Base-by-base conservation (phyloP, 2,329 filamentous ascomycete species). In the Ascochyta viciae-villosae region DNA sequence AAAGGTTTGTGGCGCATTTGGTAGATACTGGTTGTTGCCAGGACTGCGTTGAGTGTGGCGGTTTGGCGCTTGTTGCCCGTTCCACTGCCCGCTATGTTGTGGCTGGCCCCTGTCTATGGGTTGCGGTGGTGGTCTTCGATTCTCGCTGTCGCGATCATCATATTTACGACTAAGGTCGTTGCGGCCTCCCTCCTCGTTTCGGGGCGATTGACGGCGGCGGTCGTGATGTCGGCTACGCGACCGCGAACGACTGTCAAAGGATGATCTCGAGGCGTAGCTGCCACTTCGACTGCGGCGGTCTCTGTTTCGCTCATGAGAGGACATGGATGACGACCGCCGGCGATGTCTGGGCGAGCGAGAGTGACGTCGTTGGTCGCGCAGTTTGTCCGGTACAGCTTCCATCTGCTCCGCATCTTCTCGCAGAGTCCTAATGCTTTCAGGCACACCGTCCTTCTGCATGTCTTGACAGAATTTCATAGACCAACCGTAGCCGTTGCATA, bases 401-500 rank as follows among this genome's bases (percentile, higher is more conserved):
- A 63, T 61, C 13, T 54, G 61, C 48, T 61, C 50, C 15, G 47
- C 44, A 33, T 64, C 62, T 23, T 70, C 65, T 16, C 71, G 62
- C 24, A 59, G 57, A 13, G 61, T 62, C 19, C 59, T 58, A 22
- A 72, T 65, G 6, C 44, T 63, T 31, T 66, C 58, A 9, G 70
- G 70, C 7, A 70, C 37, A 3, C 61, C 64, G 6, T 68, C 50
- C n/a, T 63, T 64, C 52, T 89, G 91, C 89, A 95, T 95, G 68
- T 89, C 90, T 63, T 91, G 82, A 71, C 91, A 96, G 64, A 96
- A 95, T 1, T 81, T 80, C 35, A 85, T 83, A 5, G 91, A 94
- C 92, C 92, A 96, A 58, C 92, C 92, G 71, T 96, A 96, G 73
- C 96, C 96, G 0, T 89, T 91, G 60, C 91, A 87, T 1, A 87